phyloP scores from a whole-genome alignment of 352 stramenopile species.

The Saprolegnia parasitica region DNA sequence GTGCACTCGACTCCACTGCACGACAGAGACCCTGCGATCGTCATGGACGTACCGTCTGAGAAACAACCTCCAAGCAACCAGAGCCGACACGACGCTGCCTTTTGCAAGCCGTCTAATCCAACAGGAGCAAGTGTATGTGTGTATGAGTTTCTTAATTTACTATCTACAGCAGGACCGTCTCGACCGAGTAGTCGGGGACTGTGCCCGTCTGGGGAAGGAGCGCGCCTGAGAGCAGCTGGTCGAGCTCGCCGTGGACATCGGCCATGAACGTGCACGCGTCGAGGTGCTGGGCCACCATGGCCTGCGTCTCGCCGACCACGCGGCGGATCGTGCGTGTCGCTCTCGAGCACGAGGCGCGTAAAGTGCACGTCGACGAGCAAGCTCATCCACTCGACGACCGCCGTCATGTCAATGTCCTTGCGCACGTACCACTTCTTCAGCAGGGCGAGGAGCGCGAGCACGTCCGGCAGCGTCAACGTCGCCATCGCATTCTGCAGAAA shows the following conservation, averaged over 20 bases:
- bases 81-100: too few relatives aligned
- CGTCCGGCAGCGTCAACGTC: slow-evolving; percentile 59
- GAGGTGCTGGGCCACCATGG: slow-evolving; percentile 55
- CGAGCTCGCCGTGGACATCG: slow-evolving; percentile 62
- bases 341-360: slow-evolving; percentile 56
- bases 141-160: slow-evolving; percentile 2
- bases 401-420: slow-evolving; percentile 29
- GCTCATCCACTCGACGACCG: slow-evolving; percentile 60
- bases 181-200: slow-evolving; percentile 24
- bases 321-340: slow-evolving; percentile 43
- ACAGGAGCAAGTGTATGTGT: too few relatives aligned
- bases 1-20: too few relatives aligned
- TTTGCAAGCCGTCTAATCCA: background rate
- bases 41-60: too few relatives aligned
- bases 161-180: slow-evolving; percentile 18
- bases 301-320: slow-evolving; percentile 46
- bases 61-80: too few relatives aligned
- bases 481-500: slow-evolving; percentile 77
- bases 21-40: too few relatives aligned
- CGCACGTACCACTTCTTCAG: slow-evolving; percentile 65
- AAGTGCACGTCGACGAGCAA: slow-evolving; percentile 70
- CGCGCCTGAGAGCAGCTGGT: slow-evolving; percentile 73
- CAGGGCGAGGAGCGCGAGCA: slow-evolving; percentile 57
- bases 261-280: slow-evolving; percentile 55
- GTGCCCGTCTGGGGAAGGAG: slow-evolving; percentile 36